Base-by-base conservation (phyloP, 2,329 filamentous ascomycete genomes). In the Emmonsiellopsis sp. region DNA sequence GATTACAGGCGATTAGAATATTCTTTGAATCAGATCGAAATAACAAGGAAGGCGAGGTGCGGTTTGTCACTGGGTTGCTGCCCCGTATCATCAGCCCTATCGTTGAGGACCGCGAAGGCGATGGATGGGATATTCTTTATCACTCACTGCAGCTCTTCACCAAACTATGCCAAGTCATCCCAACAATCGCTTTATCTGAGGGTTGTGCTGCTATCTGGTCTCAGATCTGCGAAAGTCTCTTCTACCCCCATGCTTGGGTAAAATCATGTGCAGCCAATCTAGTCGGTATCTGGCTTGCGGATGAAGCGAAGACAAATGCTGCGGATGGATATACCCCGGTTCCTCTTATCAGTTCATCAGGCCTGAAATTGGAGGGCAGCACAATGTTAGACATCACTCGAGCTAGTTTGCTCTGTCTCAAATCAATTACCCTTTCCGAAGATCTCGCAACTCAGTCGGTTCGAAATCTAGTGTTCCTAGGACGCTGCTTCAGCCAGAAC, bases 381-480 rank as follows among this genome's bases (percentile, higher is more conserved):
- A 83, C 84, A 54, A 82, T 94, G 73, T 69, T 81, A 13, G 70
- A 78, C 46, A 66, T 83, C 27, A 77, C 71, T 73, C 69, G 81
- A 73, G 65, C 78, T 77, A 68, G 81, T 77, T 56, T 83, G 56
- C 68, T 74, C 56, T 76, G 77, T 46, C 71, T 95, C 44, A 82
- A 82, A 47, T 81, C 80, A 0, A 76, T 79, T 0, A 80, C 79
- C 50, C 68, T 92, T 6, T 83, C 85, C 13, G 85, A 93, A 62
- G 78, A 83, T 8, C 75, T 97, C n/a, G 87, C 87, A 1, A 77
- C 82, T 42, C 88, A 95, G 65, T 84, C 84, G 10, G 82, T 88
- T 3, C 86, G 89, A 59, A 89, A 95, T 58, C 75, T 95, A 37
- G 78, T 92, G 39, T 95, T 95, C 74, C 75, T 98, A 0, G 88